Percentiles rank a stretch among this genome's conserved stretches.
phyloP scores from a whole-genome alignment of 495 filamentous ascomycete species.

The Hyaloscypha hepaticicola region DNA sequence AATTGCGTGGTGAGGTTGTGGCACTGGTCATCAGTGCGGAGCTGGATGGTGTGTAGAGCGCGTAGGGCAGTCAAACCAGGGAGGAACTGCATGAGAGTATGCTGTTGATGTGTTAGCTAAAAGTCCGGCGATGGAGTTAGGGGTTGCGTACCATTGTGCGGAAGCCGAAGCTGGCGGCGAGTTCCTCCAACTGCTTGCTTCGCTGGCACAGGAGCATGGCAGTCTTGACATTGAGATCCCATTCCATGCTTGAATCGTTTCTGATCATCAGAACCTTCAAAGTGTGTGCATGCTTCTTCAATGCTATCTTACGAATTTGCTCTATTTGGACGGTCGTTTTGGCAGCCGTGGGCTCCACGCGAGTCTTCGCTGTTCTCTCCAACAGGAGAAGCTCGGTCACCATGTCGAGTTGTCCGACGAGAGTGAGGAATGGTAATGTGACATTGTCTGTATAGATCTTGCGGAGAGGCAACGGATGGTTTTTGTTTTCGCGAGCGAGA shows the following conservation, averaged over 20 bases:
- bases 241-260: constrained; percentile 46
- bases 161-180: constrained; percentile 52
- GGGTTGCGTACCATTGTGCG: constrained; percentile 46
- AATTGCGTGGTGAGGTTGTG: constrained; percentile 48
- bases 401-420: constrained; percentile 48
- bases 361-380: constrained; percentile 49
- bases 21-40: constrained; percentile 51
- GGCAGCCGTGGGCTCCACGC: constrained; percentile 48
- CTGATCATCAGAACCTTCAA: constrained; percentile 49
- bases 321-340: constrained; percentile 47
- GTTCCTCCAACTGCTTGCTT: constrained; percentile 49
- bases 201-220: constrained; percentile 46
- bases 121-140: neutral
- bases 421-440: constrained; percentile 47
- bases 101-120: constrained; percentile 37
- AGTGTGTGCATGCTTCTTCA: constrained; percentile 46
- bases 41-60: constrained; percentile 51
- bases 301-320: constrained; percentile 49
- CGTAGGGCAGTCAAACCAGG: constrained; percentile 44
- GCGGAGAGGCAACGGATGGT: constrained; percentile 46
- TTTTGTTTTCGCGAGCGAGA: constrained; percentile 50
- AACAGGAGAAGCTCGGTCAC: constrained; percentile 57
- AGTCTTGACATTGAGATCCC: constrained; percentile 55
- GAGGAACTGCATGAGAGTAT: constrained; percentile 53
- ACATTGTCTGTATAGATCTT: constrained; percentile 63